Evolutionary conservation across 2,329 filamentous ascomycete genomes (phyloP).

Genomic region (Penicillium sp.): DNA sequence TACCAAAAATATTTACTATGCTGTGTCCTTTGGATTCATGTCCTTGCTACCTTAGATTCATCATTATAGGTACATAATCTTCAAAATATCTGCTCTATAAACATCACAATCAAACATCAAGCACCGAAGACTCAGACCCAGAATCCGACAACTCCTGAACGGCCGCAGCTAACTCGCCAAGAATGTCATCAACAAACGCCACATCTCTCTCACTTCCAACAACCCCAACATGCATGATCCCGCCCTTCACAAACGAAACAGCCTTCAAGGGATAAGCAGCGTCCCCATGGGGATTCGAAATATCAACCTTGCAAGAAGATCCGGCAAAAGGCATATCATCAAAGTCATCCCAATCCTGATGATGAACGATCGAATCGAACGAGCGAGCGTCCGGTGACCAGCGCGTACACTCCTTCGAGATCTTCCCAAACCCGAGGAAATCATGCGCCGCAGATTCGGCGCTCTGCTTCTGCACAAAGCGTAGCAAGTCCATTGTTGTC

Average conservation of each 20-base stretch:
- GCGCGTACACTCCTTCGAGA: conserved; percentile 47
- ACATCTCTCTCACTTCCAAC: conserved; percentile 50
- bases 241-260: conserved; percentile 49
- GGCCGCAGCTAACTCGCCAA: conserved; percentile 49
- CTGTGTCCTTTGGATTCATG: background rate
- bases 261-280: conserved; percentile 32
- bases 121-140: conserved; percentile 3
- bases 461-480: conserved; percentile 52
- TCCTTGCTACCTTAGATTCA: background rate
- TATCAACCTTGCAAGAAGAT: conserved; percentile 50
- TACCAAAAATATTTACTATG: background rate
- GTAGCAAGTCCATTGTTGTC: conserved; percentile 50
- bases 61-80: background rate
- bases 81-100: conserved; percentile 1
- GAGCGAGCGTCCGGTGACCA: conserved; percentile 43
- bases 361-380: conserved; percentile 55
- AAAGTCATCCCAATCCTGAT: conserved; percentile 61
- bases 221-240: conserved; percentile 60
- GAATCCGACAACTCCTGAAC: conserved; percentile 38
- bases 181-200: conserved; percentile 49
- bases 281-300: conserved; percentile 57
- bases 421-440: conserved; percentile 51
- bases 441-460: conserved; percentile 52
- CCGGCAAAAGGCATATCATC: conserved; percentile 46
- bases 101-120: conserved; percentile 11